A percentile compares a stretch with the other conserved stretches of the same genome.
Evolutionary conservation across 352 stramenopile genomes (phyloP).

Genomic region (Halophytophthora batemanensis): DNA sequence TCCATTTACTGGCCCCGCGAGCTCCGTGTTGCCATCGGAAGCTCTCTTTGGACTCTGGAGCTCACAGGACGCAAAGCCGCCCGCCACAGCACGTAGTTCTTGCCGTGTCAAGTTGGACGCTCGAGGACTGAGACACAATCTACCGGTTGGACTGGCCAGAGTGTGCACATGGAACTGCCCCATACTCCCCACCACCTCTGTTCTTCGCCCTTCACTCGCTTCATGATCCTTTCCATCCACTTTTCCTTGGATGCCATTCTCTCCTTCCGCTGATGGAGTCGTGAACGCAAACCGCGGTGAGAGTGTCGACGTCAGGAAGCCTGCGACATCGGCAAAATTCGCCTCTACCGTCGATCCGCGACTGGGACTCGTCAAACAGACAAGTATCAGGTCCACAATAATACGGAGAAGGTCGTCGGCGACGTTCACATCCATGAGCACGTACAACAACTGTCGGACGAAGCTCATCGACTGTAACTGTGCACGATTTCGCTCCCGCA

Average conservation of each 20-base stretch:
- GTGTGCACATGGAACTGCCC: constrained; percentile 6
- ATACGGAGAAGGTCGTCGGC: constrained; percentile 46
- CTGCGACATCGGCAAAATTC: constrained; percentile 66
- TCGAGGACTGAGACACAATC: constrained; percentile 50
- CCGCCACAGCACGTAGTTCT: background rate
- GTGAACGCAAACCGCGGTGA: constrained; percentile 45
- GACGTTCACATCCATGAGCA: constrained; percentile 59
- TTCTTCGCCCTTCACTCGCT: background rate
- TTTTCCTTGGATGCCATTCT: constrained; percentile 11
- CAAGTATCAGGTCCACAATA: constrained; percentile 63
- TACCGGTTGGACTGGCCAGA: constrained; percentile 25
- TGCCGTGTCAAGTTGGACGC: constrained; percentile 14
- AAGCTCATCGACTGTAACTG: constrained; percentile 66
- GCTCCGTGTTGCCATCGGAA: background rate
- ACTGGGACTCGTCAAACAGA: constrained; percentile 52
- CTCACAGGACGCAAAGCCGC: constrained; percentile 1
- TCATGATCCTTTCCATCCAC: constrained; percentile 4
- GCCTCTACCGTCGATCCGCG: constrained; percentile 35
- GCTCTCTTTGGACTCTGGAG: constrained; percentile 4
- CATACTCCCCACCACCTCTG: background rate
- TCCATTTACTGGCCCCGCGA: constrained; percentile 2
- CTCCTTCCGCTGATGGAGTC: background rate
- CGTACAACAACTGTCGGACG: constrained; percentile 64
- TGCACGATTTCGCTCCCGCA: constrained; percentile 50
- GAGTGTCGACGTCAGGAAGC: constrained; percentile 53